These are phyloP conservation scores for Carex scoparia DNA, from an alignment of 176 grass and related monocot species.

Conservation along the genomic window DNA sequence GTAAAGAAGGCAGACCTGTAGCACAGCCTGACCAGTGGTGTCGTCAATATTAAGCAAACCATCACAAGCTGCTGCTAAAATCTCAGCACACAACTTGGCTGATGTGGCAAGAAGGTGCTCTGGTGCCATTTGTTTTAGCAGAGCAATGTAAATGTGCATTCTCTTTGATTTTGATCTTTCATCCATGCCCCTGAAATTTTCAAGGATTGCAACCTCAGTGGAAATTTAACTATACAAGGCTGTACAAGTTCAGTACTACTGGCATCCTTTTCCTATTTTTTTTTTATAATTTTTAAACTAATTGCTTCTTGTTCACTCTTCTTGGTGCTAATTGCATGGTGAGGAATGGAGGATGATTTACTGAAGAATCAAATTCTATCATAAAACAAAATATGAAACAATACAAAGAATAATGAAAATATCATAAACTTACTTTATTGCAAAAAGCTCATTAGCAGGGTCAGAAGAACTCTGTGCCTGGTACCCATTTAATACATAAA, in stretches of 20 bases:
- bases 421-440: slow-evolving; percentile 48
- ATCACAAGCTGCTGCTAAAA: slow-evolving; percentile 88
- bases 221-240: not conserved
- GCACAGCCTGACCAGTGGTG: slow-evolving; percentile 61
- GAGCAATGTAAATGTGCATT: slow-evolving; percentile 89
- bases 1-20: slow-evolving; percentile 47
- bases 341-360: not conserved
- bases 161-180: slow-evolving; percentile 66
- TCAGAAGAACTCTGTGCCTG: slow-evolving; percentile 42
- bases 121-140: slow-evolving; percentile 97
- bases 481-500: slow-evolving; percentile 72
- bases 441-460: slow-evolving; percentile 44
- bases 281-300: not conserved
- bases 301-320: not conserved
- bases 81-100: slow-evolving; percentile 92
- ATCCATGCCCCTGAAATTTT: slow-evolving; percentile 58
- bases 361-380: not conserved
- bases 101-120: slow-evolving; percentile 97
- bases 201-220: slow-evolving; percentile 7
- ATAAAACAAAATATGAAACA: slow-evolving; percentile 11
- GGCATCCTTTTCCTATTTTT: not conserved
- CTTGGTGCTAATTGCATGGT: not conserved
- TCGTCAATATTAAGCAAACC: slow-evolving; percentile 80
- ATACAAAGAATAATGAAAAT: not conserved
- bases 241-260: not conserved